Percentiles rank a stretch among this genome's conserved stretches.
Conservation (phyloP, 106 monocot genomes). For the Ottelia alismoides region DNA sequence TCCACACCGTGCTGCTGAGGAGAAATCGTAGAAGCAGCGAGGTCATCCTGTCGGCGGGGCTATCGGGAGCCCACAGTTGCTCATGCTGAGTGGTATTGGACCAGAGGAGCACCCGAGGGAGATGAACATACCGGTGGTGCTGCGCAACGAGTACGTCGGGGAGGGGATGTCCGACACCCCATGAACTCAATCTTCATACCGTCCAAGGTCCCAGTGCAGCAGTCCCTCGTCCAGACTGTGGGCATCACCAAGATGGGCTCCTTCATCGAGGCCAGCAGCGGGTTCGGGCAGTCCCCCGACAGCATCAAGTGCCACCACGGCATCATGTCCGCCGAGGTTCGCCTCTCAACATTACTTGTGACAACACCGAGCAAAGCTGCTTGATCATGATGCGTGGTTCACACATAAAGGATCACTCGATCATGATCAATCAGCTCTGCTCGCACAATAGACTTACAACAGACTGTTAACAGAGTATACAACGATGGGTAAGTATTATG, state of each 20-base stretch:
- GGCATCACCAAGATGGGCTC: constrained; percentile 77
- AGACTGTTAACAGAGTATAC: no score
- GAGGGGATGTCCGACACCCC: constrained; percentile 78
- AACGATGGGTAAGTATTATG: no score
- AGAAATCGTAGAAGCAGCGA: constrained; percentile 22
- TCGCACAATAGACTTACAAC: no score
- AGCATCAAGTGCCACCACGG: constrained; percentile 95
- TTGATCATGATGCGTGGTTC: no score
- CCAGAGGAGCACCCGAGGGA: constrained; percentile 41
- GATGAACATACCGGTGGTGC: constrained; percentile 32
- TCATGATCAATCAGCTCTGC: no score
- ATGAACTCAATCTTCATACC: constrained; percentile 94
- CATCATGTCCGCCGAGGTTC: constrained; percentile 92
- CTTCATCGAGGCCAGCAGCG: constrained; percentile 97
- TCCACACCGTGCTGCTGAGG: constrained; percentile 26
- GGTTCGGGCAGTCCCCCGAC: constrained; percentile 73
- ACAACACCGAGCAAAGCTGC: no score
- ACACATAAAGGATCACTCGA: no score
- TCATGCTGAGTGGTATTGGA: constrained; percentile 83
- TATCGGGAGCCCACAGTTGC: constrained; percentile 75
- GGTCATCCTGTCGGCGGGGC: constrained; percentile 75
- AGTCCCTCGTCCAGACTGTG: constrained; percentile 82
- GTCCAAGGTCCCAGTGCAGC: constrained; percentile 41
- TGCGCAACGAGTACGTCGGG: constrained; percentile 50
- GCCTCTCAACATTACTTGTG: background rate